Conservation (phyloP, 2,329 filamentous ascomycete genomes). For the Trichophyton benhamiae region DNA sequence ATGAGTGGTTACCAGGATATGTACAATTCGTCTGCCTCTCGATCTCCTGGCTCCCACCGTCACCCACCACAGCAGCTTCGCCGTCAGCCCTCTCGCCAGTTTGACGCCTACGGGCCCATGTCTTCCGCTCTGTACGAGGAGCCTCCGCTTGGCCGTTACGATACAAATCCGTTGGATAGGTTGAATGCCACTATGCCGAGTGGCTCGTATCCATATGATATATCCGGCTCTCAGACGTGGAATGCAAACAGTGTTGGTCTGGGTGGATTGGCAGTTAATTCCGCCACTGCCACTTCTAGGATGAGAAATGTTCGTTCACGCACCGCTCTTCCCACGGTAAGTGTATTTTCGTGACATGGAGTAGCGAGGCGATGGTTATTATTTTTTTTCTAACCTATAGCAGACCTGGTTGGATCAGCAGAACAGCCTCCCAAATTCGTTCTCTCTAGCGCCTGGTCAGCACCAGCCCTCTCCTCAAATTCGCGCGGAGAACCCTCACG, state of each 20-base stretch:
- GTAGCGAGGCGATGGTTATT: not conserved
- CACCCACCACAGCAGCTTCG: slow-evolving; percentile 52
- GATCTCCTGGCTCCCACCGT: slow-evolving; percentile 63
- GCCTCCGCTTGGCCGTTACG: slow-evolving; percentile 41
- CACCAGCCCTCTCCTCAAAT: slow-evolving; percentile 30
- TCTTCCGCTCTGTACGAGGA: slow-evolving; percentile 62
- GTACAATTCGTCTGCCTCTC: slow-evolving; percentile 54
- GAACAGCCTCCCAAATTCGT: slow-evolving; percentile 36
- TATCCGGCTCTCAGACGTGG: slow-evolving; percentile 62
- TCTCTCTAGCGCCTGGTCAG: slow-evolving; percentile 33
- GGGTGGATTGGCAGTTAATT: slow-evolving; percentile 47
- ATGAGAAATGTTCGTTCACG: slow-evolving; percentile 45
- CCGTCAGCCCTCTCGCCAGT: slow-evolving; percentile 63
- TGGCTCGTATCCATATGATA: slow-evolving; percentile 56
- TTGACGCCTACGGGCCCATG: slow-evolving; percentile 60
- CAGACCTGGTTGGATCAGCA: slow-evolving; percentile 54
- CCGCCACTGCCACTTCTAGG: slow-evolving; percentile 42
- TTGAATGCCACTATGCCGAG: slow-evolving; percentile 46
- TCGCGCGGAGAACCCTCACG: slow-evolving; percentile 32
- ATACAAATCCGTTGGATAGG: slow-evolving; percentile 44
- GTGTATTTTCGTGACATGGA: slow-evolving; percentile 24
- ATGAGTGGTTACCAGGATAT: slow-evolving; percentile 31
- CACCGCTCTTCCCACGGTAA: slow-evolving; percentile 59
- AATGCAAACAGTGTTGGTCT: slow-evolving; percentile 61
- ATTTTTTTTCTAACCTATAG: not conserved